These are phyloP conservation scores for Catenaria anguillulae DNA, from an alignment of 371 early-diverging fungal genomes.

Conservation along the genomic window DNA sequence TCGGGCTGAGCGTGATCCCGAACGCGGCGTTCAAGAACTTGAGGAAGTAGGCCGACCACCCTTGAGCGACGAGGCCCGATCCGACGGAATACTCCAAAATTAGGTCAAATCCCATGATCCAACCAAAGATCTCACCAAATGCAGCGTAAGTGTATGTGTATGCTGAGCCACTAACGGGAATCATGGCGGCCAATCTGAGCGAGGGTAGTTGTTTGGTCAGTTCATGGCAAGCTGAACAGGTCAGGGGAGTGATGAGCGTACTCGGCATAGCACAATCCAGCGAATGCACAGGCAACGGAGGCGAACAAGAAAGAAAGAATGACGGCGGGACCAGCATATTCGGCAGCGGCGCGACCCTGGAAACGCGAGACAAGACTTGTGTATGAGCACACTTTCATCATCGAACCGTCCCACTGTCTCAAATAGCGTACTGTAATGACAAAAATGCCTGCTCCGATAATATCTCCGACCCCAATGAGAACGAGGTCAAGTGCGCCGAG, in stretches of 20 bases:
- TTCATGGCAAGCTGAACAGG: no score
- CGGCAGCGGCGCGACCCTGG: slow-evolving; percentile 59
- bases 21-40: slow-evolving; percentile 43
- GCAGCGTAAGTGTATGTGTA: slow-evolving; percentile 72
- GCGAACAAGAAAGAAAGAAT: slow-evolving; percentile 50
- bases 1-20: slow-evolving; percentile 20
- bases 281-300: slow-evolving; percentile 24
- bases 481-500: slow-evolving; percentile 27
- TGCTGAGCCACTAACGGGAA: slow-evolving; percentile 69
- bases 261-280: slow-evolving; percentile 65
- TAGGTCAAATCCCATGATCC: slow-evolving; percentile 59
- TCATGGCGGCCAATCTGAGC: slow-evolving; percentile 67
- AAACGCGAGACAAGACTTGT: no score
- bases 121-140: slow-evolving; percentile 63
- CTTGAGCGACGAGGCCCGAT: slow-evolving; percentile 25
- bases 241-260: no score
- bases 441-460: slow-evolving; percentile 54
- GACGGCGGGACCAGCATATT: slow-evolving; percentile 64
- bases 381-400: no score
- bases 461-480: slow-evolving; percentile 44
- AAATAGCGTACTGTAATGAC: no score
- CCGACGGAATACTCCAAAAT: slow-evolving; percentile 59
- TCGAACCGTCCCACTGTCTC: no score
- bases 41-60: slow-evolving; percentile 67
- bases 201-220: slow-evolving; percentile 5